A percentile compares a stretch with the other conserved stretches of the same genome.
phyloP scores from a whole-genome alignment of 108 stramenopile genomes.

The Aurantiochytrium sp. region DNA sequence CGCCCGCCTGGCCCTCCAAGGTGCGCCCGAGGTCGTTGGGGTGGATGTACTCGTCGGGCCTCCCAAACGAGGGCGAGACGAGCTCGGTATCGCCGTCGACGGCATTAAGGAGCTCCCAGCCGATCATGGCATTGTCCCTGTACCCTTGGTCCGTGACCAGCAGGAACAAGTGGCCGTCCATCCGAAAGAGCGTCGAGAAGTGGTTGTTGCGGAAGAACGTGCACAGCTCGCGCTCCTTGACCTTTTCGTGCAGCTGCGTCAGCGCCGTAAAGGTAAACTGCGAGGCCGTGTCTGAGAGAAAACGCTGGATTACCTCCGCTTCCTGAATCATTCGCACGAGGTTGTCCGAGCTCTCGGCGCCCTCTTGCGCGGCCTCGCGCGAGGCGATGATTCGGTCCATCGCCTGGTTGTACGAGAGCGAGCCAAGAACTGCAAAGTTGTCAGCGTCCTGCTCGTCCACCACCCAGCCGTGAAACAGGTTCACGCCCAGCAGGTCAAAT shows the following conservation, averaged over 20 bases:
- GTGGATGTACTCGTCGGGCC: neutral
- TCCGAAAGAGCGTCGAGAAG: slow-evolving; percentile 82
- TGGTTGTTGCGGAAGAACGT: slow-evolving; percentile 97
- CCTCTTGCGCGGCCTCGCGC: slow-evolving; percentile 44
- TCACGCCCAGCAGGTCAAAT: slow-evolving; percentile 79
- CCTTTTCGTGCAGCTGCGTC: slow-evolving; percentile 61
- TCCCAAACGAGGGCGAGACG: slow-evolving; percentile 34
- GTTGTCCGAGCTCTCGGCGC: neutral
- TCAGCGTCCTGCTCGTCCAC: slow-evolving; percentile 70
- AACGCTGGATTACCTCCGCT: slow-evolving; percentile 58
- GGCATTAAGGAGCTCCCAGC: slow-evolving; percentile 82
- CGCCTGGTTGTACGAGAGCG: slow-evolving; percentile 83
- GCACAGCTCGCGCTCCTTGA: slow-evolving; percentile 66
- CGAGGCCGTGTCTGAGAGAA: slow-evolving; percentile 66
- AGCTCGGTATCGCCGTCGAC: slow-evolving; percentile 82
- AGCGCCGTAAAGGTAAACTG: slow-evolving; percentile 86
- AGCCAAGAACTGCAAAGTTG: slow-evolving; percentile 46
- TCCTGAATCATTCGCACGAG: slow-evolving; percentile 41
- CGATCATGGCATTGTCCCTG: slow-evolving; percentile 66
- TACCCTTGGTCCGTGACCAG: slow-evolving; percentile 90
- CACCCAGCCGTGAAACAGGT: slow-evolving; percentile 95
- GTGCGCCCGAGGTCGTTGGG: neutral
- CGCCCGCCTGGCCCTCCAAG: neutral
- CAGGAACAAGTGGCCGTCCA: slow-evolving; percentile 67
- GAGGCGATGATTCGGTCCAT: slow-evolving; percentile 74